Base-by-base conservation (phyloP, 306 rosid genomes). In the Urtica urens region DNA sequence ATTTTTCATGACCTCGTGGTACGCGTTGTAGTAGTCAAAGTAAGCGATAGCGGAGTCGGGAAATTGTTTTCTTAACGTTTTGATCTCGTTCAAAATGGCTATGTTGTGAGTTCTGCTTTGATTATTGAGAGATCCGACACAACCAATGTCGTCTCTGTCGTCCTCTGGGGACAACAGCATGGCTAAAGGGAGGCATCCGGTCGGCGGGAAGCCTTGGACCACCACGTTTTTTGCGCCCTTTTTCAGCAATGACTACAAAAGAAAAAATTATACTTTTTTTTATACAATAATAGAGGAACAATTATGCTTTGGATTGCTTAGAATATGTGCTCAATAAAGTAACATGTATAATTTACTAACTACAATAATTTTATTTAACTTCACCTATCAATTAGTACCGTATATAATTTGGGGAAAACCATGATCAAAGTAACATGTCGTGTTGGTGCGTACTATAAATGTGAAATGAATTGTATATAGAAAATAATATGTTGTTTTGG, bases 191-290 rank as follows among this genome's bases (percentile, higher is more conserved):
- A 90, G 51, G 59, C 99, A 90, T 22, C 95, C 99, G 1, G 76
- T 66, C 20, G 57, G 52, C 23, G 99, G 99, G 15, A 74, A 46
- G 30, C 95, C 85, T 49, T 90, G 87, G 46, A 90, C 88, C 0
- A 85, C 85, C 31, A 90, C 43, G 62, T 85, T 79, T 60, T 85
- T 81, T 14, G 95, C 99, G 46, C 99, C 99, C 65, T 67, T 85
- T 55, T 79, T 51, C 22, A 90, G 67, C 60, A 90, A 52, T 22
- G 76, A 8, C 95, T 88, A 77, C 63, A 60, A 72, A 52, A 18
- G 31, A 64, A 33, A 11, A 23, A 25, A 3, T 44, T 14, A 22
- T 9, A 40, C n/a, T n/a, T n/a, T n/a, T n/a, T n/a, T n/a, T n/a
- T n/a, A n/a, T n/a, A n/a, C n/a, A n/a, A n/a, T n/a, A n/a, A n/a